Base-by-base conservation (phyloP, 2,329 filamentous ascomycete species). In the Zymoseptoria pseudotritici region DNA sequence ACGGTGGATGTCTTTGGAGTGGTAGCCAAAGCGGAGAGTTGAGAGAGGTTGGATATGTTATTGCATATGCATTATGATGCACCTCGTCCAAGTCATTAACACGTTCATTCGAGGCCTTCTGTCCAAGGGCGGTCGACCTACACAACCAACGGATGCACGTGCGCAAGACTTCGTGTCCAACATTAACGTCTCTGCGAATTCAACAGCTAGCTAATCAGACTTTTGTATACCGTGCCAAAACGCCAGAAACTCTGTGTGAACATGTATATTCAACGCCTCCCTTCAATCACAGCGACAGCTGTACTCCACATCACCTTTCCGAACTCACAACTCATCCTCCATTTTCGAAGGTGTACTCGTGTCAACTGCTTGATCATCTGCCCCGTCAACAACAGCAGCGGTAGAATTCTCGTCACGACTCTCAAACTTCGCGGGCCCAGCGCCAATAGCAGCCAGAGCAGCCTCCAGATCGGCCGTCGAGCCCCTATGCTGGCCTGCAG, bases 381-480 rank as follows among this genome's bases (percentile, higher is more conserved):
- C n/a, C 13, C 36, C 36, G 36, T 46, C 36, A 17, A 46, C 17
- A 46, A n/a, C 36, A 46, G 36, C 24, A 53, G 20, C 52, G 50
- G 58, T 53, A 11, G 53, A 52, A 11, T 57, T 50, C 19, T 59
- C 53, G 13, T 61, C 54, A 3, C 51, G 55, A 3, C 53, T 58
- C 24, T 53, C 52, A 36, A 57, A 58, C 10, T 63, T 61, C 13
- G 61, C 58, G 1, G 66, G 67, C 21, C 59, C 57, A 20, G 66
- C 67, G 13, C 65, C 67, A 4, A 65, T 66, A 50, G 59, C 59
- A 1, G 61, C 62, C 5, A 69, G 56, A 17, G 69, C 66, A 50
- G 64, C 56, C 57, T 67, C 63, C 5, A 70, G 58, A 13, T 65
- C 65, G 13, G 65, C 59, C 50, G 64, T 53, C 22, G 61, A 67